Conservation (phyloP, 495 filamentous ascomycete species). For the Penicillium salamii region DNA sequence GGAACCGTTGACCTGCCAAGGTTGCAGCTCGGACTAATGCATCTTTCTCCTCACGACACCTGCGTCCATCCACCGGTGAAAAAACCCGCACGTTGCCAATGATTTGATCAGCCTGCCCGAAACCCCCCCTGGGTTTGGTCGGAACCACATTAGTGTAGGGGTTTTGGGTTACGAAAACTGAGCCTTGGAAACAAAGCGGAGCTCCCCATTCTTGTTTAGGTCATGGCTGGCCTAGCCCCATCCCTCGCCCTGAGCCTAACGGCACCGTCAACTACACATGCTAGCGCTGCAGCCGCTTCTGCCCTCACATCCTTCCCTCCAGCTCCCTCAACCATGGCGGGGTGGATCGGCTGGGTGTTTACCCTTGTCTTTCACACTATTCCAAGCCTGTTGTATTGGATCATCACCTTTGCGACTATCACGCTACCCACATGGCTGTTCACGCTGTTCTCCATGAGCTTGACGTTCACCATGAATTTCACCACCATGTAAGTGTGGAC, state of each 20-base stretch:
- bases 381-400: conserved; percentile 75
- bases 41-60: conserved; percentile 6
- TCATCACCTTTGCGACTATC: conserved; percentile 81
- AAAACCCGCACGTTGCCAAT: conserved; percentile 27
- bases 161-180: conserved; percentile 7
- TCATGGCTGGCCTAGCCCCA: conserved; percentile 21
- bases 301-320: conserved; percentile 30
- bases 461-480: conserved; percentile 97
- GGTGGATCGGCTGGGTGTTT: conserved; percentile 44
- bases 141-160: too few relatives aligned
- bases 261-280: conserved; percentile 17
- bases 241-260: conserved; percentile 22
- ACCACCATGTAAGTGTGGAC: conserved; percentile 72
- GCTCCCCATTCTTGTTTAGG: conserved; percentile 3
- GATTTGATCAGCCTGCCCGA: conserved; percentile 2
- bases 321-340: conserved; percentile 42
- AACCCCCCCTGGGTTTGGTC: background rate
- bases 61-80: conserved; percentile 21
- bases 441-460: conserved; percentile 88
- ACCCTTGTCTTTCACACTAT: conserved; percentile 49
- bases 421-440: conserved; percentile 88
- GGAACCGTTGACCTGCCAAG: background rate
- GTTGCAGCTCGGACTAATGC: background rate
- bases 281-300: conserved; percentile 18
- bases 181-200: conserved; percentile 16